Evolutionary conservation across 805 yeast species (phyloP).

Genomic region (Pichia heedii): DNA sequence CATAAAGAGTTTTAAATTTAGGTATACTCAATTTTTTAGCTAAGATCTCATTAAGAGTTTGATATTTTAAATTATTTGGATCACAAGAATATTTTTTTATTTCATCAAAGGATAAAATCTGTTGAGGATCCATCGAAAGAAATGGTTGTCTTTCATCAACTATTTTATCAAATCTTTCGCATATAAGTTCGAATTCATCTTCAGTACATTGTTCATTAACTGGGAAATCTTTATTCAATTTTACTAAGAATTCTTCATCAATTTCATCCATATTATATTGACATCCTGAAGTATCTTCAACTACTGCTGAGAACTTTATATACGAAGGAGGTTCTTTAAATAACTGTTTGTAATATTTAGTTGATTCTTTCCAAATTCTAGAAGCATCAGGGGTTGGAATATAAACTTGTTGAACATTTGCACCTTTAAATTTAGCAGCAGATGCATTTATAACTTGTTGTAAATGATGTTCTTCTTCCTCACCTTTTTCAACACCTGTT

Average conservation of each 20-base stretch:
- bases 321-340: slow-evolving; percentile 71
- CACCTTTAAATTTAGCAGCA: slow-evolving; percentile 52
- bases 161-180: slow-evolving; percentile 63
- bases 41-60: slow-evolving; percentile 45
- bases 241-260: slow-evolving; percentile 60
- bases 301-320: slow-evolving; percentile 85
- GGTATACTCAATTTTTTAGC: slow-evolving; percentile 46
- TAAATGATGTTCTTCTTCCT: slow-evolving; percentile 93
- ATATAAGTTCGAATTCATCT: slow-evolving; percentile 76
- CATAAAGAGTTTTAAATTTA: slow-evolving; percentile 53
- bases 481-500: slow-evolving; percentile 96
- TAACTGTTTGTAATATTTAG: slow-evolving; percentile 55
- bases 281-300: slow-evolving; percentile 88
- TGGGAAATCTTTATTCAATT: slow-evolving; percentile 30
- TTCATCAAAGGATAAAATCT: slow-evolving; percentile 63
- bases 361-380: slow-evolving; percentile 67
- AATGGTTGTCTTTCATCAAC: slow-evolving; percentile 83
- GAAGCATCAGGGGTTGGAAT: slow-evolving; percentile 98
- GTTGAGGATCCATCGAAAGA: slow-evolving; percentile 73
- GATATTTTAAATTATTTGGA: slow-evolving; percentile 30
- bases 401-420: slow-evolving; percentile 48
- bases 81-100: slow-evolving; percentile 42
- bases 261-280: slow-evolving; percentile 84
- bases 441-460: slow-evolving; percentile 85
- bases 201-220: slow-evolving; percentile 43